Base-by-base conservation (phyloP, 495 filamentous ascomycete genomes). In the Penicillium atrosanguineum region DNA sequence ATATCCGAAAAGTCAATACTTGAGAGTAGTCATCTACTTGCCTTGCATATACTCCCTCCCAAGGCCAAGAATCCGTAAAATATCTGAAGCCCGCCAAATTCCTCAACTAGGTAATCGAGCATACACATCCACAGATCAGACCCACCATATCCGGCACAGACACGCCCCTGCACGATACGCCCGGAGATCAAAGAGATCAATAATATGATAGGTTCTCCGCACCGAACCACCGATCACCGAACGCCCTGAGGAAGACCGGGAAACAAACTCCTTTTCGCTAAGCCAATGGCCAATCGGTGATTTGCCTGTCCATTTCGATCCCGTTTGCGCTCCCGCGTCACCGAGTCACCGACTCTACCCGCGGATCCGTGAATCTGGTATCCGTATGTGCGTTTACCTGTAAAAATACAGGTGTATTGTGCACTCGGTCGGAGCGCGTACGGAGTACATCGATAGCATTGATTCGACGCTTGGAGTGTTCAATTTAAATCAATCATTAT, bases 171-270 rank as follows among this genome's bases (percentile, higher is more conserved):
- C 23, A 23, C 23, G 23, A 23, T 5, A 23, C 5, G 23, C 5
- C 23, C 23, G 5, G 8, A 36, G n/a, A 47, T 47, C 19, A 45
- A 7, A 21, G 11, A 45, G 9, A n/a, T 45, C 18, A 2, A 26
- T 18, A 34, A 44, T 23, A 26, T 14, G 11, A 43, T 38, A n/a
- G n/a, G 34, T 2, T 31, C 20, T 20, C 41, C 5, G 25, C 51
- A 36, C 61, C 58, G 61, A 64, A 38, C 38, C 54, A 55, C 55
- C 49, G 42, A 60, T 52, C 39, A 34, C 57, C 51, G 48, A 56
- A 50, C 46, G 21, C 44, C 50, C 48, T 46, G 51, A 51, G 53
- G 58, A 50, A 48, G 21, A 25, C 11, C 16, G 1, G 18, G 48
- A 14, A 34, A n/a, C 21, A 20, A 40, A 40, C 8, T 40, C 38